These are phyloP conservation scores for Apium graveolens DNA, from an alignment of 129 eudicot genomes.

Conservation along the genomic window DNA sequence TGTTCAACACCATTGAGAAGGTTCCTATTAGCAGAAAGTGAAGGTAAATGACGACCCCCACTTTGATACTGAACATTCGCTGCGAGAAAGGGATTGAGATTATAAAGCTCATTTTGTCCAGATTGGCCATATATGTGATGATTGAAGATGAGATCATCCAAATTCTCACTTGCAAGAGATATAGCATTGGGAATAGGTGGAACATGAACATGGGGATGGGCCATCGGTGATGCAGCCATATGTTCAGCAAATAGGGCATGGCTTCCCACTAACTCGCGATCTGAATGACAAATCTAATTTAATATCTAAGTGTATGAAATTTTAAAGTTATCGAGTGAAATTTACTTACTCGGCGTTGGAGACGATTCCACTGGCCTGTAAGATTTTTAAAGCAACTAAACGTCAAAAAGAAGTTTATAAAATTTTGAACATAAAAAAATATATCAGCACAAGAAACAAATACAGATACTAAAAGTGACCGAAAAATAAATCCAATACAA, in stretches of 20 bases:
- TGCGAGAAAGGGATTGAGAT: conserved; percentile 14
- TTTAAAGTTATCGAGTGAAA: not conserved
- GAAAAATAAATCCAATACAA: not conserved
- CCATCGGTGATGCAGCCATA: conserved; percentile 26
- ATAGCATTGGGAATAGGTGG: conserved; percentile 21
- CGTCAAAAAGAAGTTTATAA: conserved; percentile 14
- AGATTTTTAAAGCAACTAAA: conserved; percentile 19
- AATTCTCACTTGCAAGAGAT: conserved; percentile 21
- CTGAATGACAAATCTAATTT: conserved; percentile 20
- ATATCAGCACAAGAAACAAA: not conserved
- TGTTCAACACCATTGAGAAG: conserved; percentile 19
- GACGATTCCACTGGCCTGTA: conserved; percentile 37
- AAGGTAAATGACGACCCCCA: conserved; percentile 33
- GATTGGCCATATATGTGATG: conserved; percentile 30
- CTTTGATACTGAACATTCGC: conserved; percentile 30
- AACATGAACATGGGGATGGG: conserved; percentile 18
- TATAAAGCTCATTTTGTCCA: conserved; percentile 7
- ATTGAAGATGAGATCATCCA: conserved; percentile 27
- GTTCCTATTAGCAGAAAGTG: conserved; percentile 27
- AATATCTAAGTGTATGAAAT: conserved; percentile 1
- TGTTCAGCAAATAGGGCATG: conserved; percentile 28
- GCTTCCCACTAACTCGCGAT: not conserved
- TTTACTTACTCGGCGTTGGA: conserved; percentile 31
- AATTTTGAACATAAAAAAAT: not conserved
- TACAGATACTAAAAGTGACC: not conserved